Base-by-base conservation (phyloP, 306 rosid genomes). In the Dicorynia guianensis region DNA sequence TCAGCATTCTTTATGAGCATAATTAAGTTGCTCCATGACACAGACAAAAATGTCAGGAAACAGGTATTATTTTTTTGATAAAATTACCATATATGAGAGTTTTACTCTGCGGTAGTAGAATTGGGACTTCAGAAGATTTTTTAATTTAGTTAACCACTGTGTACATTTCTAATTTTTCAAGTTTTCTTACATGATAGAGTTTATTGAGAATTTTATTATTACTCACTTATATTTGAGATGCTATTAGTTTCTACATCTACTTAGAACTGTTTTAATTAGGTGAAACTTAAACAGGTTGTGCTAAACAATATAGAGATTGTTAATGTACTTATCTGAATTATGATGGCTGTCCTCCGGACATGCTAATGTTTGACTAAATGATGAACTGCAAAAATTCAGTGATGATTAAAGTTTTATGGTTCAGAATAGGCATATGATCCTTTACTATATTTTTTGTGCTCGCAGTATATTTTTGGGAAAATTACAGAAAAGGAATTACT, bases 1-100 rank as follows among this genome's bases (percentile, higher is more conserved):
- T 86, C 89, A 0, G 74, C 89, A 49, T 93, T 82, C 82, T 90
- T 94, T 13, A 63, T 67, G 52, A 83, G 91, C 85, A 88, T 87
- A 72, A 84, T 53, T 68, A 84, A 84, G 69, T 83, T 92, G 90
- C 95, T 94, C 79, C 84, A 49, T 57, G 82, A 81, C 68, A 72
- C 79, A 56, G 90, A 94, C 83, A 79, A 74, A 63, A 79, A 75
- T 83, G 81, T 94, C 34, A 87, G 80, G 58, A 85, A 84, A 75
- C 92, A 85, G 98, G 98, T 94, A 91, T 30, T 13, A 18, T 58
- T 35, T 80, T 80, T 25, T 40, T 64, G 18, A 48, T 57, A 13
- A 15, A 34, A 47, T 50, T 40, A 38, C 25, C 35, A 36, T 50
- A 19, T 38, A n/a, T 18, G 61, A 7, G 5, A 52, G 53, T 82